These are phyloP conservation scores for Sparassis latifolia DNA, from an alignment of 1,284 basidiomycete species.

Conservation along the genomic window DNA sequence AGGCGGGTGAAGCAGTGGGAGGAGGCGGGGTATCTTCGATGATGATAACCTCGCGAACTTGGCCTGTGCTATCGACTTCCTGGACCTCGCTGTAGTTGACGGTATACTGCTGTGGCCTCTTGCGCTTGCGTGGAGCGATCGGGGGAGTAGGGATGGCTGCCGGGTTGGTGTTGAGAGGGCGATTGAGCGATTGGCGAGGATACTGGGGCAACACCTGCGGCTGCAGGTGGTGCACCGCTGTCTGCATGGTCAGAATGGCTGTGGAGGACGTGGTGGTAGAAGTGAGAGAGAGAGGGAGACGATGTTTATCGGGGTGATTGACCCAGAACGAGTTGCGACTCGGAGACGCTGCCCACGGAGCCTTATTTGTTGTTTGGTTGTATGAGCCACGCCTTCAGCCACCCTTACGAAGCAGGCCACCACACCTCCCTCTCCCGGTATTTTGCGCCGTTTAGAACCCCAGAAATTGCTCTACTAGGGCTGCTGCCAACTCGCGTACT, in stretches of 20 bases:
- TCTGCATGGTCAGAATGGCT: constrained; percentile 50
- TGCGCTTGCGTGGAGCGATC: constrained; percentile 69
- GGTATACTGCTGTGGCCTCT: constrained; percentile 70
- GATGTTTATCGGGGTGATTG: constrained; percentile 28
- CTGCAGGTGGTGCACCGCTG: constrained; percentile 56
- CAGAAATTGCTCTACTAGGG: too few relatives aligned
- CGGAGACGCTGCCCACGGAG: constrained; percentile 27
- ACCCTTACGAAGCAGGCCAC: constrained; percentile 17
- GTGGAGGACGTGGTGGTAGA: constrained; percentile 38
- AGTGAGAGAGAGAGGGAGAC: constrained; percentile 34
- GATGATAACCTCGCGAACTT: constrained; percentile 76
- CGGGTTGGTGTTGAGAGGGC: constrained; percentile 22
- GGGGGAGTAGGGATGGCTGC: constrained; percentile 49
- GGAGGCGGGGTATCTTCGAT: constrained; percentile 83
- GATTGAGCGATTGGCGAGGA: constrained; percentile 32
- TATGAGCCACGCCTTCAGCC: constrained; percentile 24
- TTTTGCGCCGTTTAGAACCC: too few relatives aligned
- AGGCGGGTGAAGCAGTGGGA: constrained; percentile 68
- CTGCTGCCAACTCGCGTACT: too few relatives aligned
- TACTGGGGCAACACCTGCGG: constrained; percentile 54
- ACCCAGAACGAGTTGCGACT: constrained; percentile 26
- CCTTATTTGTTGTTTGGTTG: constrained; percentile 30
- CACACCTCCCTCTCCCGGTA: too few relatives aligned
- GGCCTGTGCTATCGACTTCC: constrained; percentile 70
- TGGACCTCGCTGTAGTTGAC: constrained; percentile 81